These are phyloP conservation scores for Crithidia expoeki DNA, from an alignment of 208 protist genomes.

Conservation along the genomic window DNA sequence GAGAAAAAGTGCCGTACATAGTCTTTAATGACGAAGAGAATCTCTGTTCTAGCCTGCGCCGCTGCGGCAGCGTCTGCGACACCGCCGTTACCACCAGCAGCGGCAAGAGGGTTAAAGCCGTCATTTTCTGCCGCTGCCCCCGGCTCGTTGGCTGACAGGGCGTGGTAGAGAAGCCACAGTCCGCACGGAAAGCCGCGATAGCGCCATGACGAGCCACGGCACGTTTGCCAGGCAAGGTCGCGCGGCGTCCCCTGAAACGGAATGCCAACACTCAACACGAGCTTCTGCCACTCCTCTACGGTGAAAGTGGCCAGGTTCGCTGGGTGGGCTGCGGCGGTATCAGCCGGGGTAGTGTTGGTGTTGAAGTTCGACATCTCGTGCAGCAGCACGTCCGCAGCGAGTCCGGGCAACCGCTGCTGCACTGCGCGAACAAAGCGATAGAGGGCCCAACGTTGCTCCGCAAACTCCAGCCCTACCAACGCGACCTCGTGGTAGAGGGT, in stretches of 20 bases:
- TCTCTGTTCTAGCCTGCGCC: background rate
- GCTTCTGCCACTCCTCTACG: conserved; percentile 43
- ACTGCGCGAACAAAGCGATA: conserved; percentile 53
- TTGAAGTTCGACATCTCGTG: conserved; percentile 19
- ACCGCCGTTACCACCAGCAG: background rate
- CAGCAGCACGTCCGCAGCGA: conserved; percentile 44
- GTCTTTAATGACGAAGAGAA: conserved; percentile 52
- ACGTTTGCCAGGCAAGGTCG: conserved; percentile 57
- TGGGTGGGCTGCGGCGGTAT: background rate
- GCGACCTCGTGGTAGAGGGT: conserved; percentile 70
- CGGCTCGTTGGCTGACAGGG: conserved; percentile 44
- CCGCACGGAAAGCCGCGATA: conserved; percentile 77
- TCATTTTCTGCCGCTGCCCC: background rate
- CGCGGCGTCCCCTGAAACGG: conserved; percentile 50
- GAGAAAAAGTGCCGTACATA: conserved; percentile 70
- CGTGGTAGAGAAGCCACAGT: conserved; percentile 79
- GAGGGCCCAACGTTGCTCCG: conserved; percentile 35
- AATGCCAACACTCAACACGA: conserved; percentile 51
- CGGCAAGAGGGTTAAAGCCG: background rate
- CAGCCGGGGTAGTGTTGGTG: background rate
- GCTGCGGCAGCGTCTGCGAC: background rate
- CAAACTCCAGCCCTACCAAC: conserved; percentile 32
- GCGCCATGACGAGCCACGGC: conserved; percentile 54
- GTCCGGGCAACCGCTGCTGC: conserved; percentile 39
- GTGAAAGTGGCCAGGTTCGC: conserved; percentile 11